A percentile compares a stretch with the other conserved stretches of the same genome.
These are phyloP conservation scores for Sugiyamaella novakii DNA, from an alignment of 1,139 yeast species.

Conservation along the genomic window DNA sequence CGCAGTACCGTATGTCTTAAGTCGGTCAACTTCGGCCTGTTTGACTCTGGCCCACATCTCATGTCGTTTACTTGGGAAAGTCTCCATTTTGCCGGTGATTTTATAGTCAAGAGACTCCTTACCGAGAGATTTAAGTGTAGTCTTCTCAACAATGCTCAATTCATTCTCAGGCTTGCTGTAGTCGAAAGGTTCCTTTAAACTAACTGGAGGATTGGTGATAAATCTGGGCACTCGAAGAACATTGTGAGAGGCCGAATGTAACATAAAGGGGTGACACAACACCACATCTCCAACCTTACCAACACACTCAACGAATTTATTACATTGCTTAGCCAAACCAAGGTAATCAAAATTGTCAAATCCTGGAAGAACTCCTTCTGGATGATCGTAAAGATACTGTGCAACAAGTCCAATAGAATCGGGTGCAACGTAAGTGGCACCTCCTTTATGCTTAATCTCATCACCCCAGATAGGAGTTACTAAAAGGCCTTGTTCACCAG, in stretches of 20 bases:
- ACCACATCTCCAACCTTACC: conserved; percentile 23
- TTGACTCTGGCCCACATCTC: conserved; percentile 19
- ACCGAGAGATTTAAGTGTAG: conserved; percentile 19
- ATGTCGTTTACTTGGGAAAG: conserved; percentile 19
- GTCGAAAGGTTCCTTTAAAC: conserved; percentile 17
- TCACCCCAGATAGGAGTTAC: conserved; percentile 23
- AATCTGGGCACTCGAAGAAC: conserved; percentile 21
- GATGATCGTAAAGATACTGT: conserved; percentile 17
- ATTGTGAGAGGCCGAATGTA: conserved; percentile 22
- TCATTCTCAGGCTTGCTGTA: conserved; percentile 15
- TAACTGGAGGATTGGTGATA: conserved; percentile 21
- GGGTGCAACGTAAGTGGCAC: conserved; percentile 21
- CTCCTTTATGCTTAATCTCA: conserved; percentile 21
- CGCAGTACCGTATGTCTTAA: conserved; percentile 19
- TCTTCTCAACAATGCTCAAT: conserved; percentile 16
- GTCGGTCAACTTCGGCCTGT: conserved; percentile 14
- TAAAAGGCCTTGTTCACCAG: conserved; percentile 22
- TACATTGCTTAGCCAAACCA: conserved; percentile 19
- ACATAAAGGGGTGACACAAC: conserved; percentile 21
- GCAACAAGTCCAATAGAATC: conserved; percentile 22
- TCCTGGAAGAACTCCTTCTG: conserved; percentile 22
- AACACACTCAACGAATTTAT: conserved; percentile 19
- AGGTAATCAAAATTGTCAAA: conserved; percentile 12
- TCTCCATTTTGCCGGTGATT: conserved; percentile 11
- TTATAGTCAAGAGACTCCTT: conserved; percentile 14